Evolutionary conservation across 208 protist genomes (phyloP).

Genomic region (Tetramitus jugosus): DNA sequence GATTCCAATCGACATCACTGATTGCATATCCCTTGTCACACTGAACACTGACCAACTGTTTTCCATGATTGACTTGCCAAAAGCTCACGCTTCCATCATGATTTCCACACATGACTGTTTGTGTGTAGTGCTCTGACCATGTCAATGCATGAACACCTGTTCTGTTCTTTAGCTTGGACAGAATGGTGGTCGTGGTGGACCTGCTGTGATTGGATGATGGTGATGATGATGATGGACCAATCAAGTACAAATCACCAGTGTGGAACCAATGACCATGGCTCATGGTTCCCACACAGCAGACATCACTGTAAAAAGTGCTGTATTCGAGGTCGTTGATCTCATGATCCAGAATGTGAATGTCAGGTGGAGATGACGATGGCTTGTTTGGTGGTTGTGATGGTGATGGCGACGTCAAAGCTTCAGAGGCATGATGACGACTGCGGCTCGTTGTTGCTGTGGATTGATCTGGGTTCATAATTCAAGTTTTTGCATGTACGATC

Average conservation of each 20-base stretch:
- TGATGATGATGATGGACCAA: too few relatives aligned
- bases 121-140: constrained; percentile 5
- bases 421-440: too few relatives aligned
- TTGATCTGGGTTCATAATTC: too few relatives aligned
- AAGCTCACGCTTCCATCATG: constrained; percentile 11
- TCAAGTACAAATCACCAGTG: not conserved
- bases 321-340: not conserved
- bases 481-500: too few relatives aligned
- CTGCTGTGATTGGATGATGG: too few relatives aligned
- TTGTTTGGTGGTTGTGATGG: too few relatives aligned
- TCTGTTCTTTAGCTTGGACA: not conserved
- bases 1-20: not conserved
- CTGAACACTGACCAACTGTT: not conserved
- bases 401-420: too few relatives aligned
- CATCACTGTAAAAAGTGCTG: not conserved
- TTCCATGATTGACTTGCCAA: not conserved
- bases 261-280: constrained; percentile 7
- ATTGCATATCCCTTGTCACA: not conserved
- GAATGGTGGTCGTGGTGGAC: not conserved
- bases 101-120: not conserved
- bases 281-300: not conserved
- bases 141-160: not conserved
- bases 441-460: too few relatives aligned
- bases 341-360: not conserved
- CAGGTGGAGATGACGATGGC: too few relatives aligned